These are phyloP conservation scores for Solanum chacoense DNA, from an alignment of 305 asterid species.

Conservation along the genomic window DNA sequence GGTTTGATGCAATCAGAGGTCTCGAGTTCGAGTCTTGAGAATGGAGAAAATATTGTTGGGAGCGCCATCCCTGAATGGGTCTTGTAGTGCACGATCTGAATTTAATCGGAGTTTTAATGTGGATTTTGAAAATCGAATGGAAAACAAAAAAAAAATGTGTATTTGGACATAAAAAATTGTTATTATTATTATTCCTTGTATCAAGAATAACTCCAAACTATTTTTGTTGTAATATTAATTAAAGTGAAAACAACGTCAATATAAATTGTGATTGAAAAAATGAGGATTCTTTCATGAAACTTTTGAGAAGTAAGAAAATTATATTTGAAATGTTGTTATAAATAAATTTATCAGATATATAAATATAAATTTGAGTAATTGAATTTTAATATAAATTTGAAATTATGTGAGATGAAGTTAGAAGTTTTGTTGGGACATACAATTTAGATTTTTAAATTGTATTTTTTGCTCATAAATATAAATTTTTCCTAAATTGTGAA, in stretches of 20 bases:
- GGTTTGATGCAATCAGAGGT: too few relatives aligned
- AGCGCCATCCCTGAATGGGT: fast-evolving
- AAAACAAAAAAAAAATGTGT: background rate
- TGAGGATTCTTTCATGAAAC: background rate
- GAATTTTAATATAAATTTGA: too few relatives aligned
- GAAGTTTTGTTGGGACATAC: background rate
- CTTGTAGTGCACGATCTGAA: fast-evolving
- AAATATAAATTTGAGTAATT: background rate
- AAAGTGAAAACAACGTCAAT: background rate
- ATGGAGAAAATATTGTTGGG: too few relatives aligned
- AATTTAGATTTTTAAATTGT: background rate
- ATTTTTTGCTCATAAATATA: too few relatives aligned
- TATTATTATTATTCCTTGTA: background rate
- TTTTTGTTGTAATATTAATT: background rate
- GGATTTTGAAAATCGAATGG: too few relatives aligned
- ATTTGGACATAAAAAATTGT: background rate
- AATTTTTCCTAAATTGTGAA: fast-evolving
- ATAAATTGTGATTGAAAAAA: background rate
- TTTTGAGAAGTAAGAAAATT: background rate
- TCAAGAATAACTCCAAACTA: background rate
- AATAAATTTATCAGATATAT: too few relatives aligned
- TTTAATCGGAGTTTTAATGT: too few relatives aligned
- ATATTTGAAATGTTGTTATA: background rate
- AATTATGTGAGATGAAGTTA: background rate
- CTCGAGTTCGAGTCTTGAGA: fast-evolving